Evolutionary conservation across 306 rosid genomes (phyloP).

Genomic region (Fragaria ananassa): DNA sequence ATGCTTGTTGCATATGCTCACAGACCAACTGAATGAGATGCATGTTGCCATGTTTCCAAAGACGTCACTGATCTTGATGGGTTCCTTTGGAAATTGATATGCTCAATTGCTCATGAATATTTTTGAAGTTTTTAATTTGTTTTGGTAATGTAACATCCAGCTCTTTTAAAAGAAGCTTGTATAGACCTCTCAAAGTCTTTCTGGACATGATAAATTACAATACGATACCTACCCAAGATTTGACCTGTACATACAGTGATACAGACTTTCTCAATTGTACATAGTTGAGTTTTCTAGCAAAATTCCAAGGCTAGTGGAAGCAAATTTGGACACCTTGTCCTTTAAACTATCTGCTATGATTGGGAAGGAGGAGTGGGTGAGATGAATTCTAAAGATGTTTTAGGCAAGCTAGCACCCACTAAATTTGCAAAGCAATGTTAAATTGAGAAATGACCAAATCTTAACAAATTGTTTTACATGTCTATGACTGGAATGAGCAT

Average conservation of each 20-base stretch:
- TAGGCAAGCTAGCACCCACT: neutral
- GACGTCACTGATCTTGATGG: neutral
- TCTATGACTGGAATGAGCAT: neutral
- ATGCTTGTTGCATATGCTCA: neutral
- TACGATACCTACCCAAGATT: neutral
- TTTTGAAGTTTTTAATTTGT: neutral
- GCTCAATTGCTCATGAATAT: neutral
- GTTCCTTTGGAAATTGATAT: neutral
- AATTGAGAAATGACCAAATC: neutral
- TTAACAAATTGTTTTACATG: neutral
- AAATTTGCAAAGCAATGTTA: neutral
- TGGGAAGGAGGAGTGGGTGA: neutral
- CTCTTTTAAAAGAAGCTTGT: neutral
- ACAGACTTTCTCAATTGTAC: neutral
- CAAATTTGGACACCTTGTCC: neutral
- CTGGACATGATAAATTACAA: neutral
- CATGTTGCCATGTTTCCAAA: neutral
- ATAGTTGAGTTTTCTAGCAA: neutral
- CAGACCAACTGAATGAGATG: neutral
- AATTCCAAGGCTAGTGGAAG: constrained; percentile 1
- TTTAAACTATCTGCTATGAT: neutral
- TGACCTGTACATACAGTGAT: neutral
- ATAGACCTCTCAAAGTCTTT: neutral
- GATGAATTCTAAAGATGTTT: neutral
- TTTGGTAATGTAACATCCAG: neutral